Evolutionary conservation across 225 moss, liverwort and hornwort genomes (phyloP).

Genomic region (Neckera pumila): DNA sequence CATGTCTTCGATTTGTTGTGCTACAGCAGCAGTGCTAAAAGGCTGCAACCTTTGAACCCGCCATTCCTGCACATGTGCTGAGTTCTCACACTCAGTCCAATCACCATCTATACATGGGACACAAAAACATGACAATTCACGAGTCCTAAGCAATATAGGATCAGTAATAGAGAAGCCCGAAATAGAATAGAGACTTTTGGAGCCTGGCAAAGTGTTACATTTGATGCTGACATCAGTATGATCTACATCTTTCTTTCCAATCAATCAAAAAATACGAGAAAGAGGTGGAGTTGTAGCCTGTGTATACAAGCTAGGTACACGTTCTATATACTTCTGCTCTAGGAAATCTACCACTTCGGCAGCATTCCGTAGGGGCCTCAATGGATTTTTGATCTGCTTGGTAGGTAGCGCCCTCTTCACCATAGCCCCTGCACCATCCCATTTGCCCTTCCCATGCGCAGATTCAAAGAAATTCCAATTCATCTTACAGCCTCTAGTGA

Average conservation of each 20-base stretch:
- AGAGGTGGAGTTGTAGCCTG: too few relatives aligned
- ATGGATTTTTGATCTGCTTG: neutral
- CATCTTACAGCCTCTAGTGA: neutral
- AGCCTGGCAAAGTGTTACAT: too few relatives aligned
- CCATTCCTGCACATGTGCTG: neutral
- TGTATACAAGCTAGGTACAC: too few relatives aligned
- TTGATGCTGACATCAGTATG: too few relatives aligned
- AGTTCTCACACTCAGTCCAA: neutral
- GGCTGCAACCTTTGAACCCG: neutral
- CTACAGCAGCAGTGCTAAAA: fast-evolving
- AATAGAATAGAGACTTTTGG: too few relatives aligned
- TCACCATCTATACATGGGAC: neutral
- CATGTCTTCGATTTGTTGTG: neutral
- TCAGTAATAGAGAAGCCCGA: too few relatives aligned
- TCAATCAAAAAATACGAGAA: too few relatives aligned
- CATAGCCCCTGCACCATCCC: neutral
- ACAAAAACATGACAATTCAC: too few relatives aligned
- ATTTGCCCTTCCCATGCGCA: neutral
- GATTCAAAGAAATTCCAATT: neutral
- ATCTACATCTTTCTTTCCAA: too few relatives aligned
- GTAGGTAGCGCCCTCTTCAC: neutral
- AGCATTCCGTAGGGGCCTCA: neutral
- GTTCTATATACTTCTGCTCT: neutral
- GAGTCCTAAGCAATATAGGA: too few relatives aligned
- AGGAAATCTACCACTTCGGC: neutral